phyloP scores from a whole-genome alignment of 164 flowering plant species.

The Vitis vinifera region ASM3070453v1 NC_081808.1:3878501-3879000 shows the following conservation, averaged over 20 bases:
- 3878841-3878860: constrained; percentile 64
- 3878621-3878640: not conserved
- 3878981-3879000: not conserved
- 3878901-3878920: constrained; percentile 59
- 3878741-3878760: constrained; percentile 72
- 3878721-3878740: constrained; percentile 81
- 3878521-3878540: too few relatives aligned
- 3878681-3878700: constrained; percentile 90
- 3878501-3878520: too few relatives aligned
- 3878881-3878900: constrained; percentile 65
- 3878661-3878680: constrained; percentile 64
- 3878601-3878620: not conserved
- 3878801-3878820: constrained; percentile 85
- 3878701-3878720: constrained; percentile 83
- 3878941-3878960: constrained; percentile 73
- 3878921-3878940: constrained; percentile 79
- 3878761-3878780: constrained; percentile 72
- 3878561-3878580: too few relatives aligned
- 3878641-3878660: constrained; percentile 73
- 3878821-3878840: constrained; percentile 72
- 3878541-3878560: too few relatives aligned
- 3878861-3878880: constrained; percentile 48
- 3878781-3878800: constrained; percentile 87
- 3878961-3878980: constrained; percentile 41
- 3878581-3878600: too few relatives aligned